Conservation (phyloP, 495 filamentous ascomycete genomes). For the Saxispiralis lemnorum region DNA sequence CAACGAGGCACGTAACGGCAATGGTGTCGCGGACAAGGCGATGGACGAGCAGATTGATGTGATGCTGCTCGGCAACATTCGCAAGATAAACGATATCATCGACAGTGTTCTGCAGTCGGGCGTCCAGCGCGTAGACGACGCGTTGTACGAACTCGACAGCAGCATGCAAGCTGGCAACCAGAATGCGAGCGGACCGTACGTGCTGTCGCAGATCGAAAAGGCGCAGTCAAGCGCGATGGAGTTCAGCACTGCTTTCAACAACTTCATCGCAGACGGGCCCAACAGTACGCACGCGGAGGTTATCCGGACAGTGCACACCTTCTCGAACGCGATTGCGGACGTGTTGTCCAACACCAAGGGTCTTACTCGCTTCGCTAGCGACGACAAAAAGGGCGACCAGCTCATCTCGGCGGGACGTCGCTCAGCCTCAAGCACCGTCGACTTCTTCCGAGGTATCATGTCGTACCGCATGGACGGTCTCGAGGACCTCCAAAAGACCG, state of each 20-base stretch:
- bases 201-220: constrained; percentile 92
- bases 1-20: constrained; percentile 50
- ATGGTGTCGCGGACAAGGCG: constrained; percentile 62
- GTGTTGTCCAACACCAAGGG: constrained; percentile 94
- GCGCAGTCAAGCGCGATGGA: constrained; percentile 86
- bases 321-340: constrained; percentile 78
- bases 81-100: constrained; percentile 93
- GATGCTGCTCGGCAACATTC: constrained; percentile 63
- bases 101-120: constrained; percentile 90
- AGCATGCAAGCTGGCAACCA: constrained; percentile 97
- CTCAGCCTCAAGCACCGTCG: constrained; percentile 73
- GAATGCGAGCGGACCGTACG: constrained; percentile 88
- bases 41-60: constrained; percentile 83
- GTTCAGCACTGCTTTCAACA: constrained; percentile 93
- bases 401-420: constrained; percentile 64
- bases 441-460: constrained; percentile 86
- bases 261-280: constrained; percentile 90
- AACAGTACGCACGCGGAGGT: constrained; percentile 81
- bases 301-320: constrained; percentile 80
- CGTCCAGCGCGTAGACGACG: constrained; percentile 88
- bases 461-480: constrained; percentile 85
- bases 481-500: constrained; percentile 73
- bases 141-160: constrained; percentile 90
- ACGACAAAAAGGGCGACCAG: constrained; percentile 81
- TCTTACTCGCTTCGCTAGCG: constrained; percentile 78